These are phyloP conservation scores for Fonsecaea monophora DNA, from an alignment of 2,329 filamentous ascomycete species.

Conservation along the genomic window DNA sequence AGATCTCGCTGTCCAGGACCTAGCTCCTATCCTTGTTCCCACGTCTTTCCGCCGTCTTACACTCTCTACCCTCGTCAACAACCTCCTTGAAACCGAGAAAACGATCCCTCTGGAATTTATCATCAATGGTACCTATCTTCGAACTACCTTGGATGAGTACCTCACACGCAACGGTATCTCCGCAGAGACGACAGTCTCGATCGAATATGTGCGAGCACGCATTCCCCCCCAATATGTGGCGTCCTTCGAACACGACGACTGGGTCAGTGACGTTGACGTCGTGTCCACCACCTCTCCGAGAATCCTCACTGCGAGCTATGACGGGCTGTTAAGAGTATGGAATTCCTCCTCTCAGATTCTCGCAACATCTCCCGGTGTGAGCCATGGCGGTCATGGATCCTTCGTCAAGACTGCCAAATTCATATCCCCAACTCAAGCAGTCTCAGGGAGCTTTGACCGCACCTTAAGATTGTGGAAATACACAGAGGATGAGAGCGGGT, in stretches of 20 bases:
- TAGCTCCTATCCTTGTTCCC: slow-evolving; percentile 64
- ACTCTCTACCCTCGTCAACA: slow-evolving; percentile 69
- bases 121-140: slow-evolving; percentile 89
- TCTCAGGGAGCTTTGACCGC: slow-evolving; percentile 81
- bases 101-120: slow-evolving; percentile 79
- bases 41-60: slow-evolving; percentile 63
- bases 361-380: slow-evolving; percentile 72
- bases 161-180: slow-evolving; percentile 85
- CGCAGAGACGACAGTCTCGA: slow-evolving; percentile 80
- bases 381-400: slow-evolving; percentile 74
- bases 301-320: slow-evolving; percentile 91
- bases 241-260: slow-evolving; percentile 96
- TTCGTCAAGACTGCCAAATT: slow-evolving; percentile 85
- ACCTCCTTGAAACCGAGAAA: slow-evolving; percentile 62
- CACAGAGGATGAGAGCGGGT: slow-evolving; percentile 67
- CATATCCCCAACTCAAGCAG: slow-evolving; percentile 77
- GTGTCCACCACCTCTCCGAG: slow-evolving; percentile 70
- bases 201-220: slow-evolving; percentile 92
- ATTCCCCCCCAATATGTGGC: slow-evolving; percentile 88
- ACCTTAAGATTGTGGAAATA: slow-evolving; percentile 92
- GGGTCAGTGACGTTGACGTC: slow-evolving; percentile 88
- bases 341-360: slow-evolving; percentile 85
- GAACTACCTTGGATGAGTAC: slow-evolving; percentile 88
- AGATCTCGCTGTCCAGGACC: slow-evolving; percentile 61
- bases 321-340: slow-evolving; percentile 88